phyloP scores from a whole-genome alignment of 805 yeast genomes.

The Yarrowia sp. region DNA sequence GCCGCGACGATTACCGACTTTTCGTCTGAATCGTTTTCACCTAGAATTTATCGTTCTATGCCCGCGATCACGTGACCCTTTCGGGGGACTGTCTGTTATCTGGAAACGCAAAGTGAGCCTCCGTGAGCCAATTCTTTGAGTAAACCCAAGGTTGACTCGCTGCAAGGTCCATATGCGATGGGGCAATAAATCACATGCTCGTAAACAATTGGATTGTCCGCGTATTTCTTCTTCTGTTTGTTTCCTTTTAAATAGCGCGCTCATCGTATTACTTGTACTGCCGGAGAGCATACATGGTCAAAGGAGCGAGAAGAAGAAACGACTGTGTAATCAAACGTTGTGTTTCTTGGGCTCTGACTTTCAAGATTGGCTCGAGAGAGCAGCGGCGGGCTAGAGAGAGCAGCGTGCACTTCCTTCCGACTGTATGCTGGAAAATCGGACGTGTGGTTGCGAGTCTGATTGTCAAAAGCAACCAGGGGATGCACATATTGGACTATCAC shows the following conservation, averaged over 20 bases:
- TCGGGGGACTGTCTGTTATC: too few relatives aligned
- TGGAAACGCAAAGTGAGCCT: background rate
- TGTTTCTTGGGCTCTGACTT: background rate
- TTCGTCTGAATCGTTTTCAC: background rate
- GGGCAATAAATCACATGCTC: conserved; percentile 1
- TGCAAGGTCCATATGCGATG: background rate
- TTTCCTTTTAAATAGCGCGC: background rate
- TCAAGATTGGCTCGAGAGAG: conserved; percentile 10
- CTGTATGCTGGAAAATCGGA: too few relatives aligned
- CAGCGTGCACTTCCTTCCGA: too few relatives aligned
- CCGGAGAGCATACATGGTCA: background rate
- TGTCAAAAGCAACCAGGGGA: conserved; percentile 12
- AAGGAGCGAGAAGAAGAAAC: conserved; percentile 22
- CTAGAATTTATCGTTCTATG: too few relatives aligned
- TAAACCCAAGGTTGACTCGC: background rate
- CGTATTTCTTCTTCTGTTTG: background rate
- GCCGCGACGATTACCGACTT: conserved; percentile 1
- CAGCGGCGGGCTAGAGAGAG: too few relatives aligned
- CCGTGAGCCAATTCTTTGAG: too few relatives aligned
- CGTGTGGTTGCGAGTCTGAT: background rate
- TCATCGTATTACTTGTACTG: background rate
- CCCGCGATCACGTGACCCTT: conserved; percentile 1
- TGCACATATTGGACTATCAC: conserved; percentile 17
- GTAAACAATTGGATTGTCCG: background rate
- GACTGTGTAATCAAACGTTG: conserved; percentile 21